Conservation (phyloP, 2,329 filamentous ascomycete species). For the Chaetoscypha palmicola region DNA sequence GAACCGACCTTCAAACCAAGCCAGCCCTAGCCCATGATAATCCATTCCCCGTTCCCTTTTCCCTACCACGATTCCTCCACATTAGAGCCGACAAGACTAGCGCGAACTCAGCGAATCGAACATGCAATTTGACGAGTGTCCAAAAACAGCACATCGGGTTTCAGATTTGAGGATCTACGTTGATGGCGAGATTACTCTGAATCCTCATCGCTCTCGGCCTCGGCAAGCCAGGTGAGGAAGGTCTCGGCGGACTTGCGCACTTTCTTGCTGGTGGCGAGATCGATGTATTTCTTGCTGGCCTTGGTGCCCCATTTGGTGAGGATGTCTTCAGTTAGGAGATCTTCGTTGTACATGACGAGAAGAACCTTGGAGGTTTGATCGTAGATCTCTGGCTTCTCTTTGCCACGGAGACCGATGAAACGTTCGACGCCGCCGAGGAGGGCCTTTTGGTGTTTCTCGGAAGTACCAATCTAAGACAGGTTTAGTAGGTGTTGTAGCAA, state of each 20-base stretch:
- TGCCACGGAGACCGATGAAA: slow-evolving; percentile 65
- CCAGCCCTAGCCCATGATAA: too few relatives aligned
- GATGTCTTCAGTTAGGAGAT: slow-evolving; percentile 81
- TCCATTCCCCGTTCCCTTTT: too few relatives aligned
- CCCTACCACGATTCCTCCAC: too few relatives aligned
- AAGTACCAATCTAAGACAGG: slow-evolving; percentile 61
- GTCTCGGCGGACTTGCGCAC: slow-evolving; percentile 90
- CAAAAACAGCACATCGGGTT: too few relatives aligned
- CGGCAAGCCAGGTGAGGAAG: slow-evolving; percentile 90
- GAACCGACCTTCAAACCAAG: too few relatives aligned
- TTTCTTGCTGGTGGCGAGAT: slow-evolving; percentile 82
- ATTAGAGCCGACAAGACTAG: too few relatives aligned
- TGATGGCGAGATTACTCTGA: too few relatives aligned
- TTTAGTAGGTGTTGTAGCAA: slow-evolving; percentile 10
- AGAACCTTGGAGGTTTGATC: slow-evolving; percentile 77
- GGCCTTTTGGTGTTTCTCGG: slow-evolving; percentile 91
- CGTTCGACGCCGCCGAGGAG: slow-evolving; percentile 93
- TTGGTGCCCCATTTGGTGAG: slow-evolving; percentile 87
- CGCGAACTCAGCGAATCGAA: too few relatives aligned
- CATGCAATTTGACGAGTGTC: too few relatives aligned
- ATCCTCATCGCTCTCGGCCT: slow-evolving; percentile 69
- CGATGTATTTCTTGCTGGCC: slow-evolving; percentile 98
- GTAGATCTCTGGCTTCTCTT: slow-evolving; percentile 73
- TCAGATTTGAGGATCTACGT: too few relatives aligned
- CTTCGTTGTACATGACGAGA: slow-evolving; percentile 82